These are phyloP conservation scores for Neurospora sp. DNA, from an alignment of 495 filamentous ascomycete species.

Conservation along the genomic window DNA sequence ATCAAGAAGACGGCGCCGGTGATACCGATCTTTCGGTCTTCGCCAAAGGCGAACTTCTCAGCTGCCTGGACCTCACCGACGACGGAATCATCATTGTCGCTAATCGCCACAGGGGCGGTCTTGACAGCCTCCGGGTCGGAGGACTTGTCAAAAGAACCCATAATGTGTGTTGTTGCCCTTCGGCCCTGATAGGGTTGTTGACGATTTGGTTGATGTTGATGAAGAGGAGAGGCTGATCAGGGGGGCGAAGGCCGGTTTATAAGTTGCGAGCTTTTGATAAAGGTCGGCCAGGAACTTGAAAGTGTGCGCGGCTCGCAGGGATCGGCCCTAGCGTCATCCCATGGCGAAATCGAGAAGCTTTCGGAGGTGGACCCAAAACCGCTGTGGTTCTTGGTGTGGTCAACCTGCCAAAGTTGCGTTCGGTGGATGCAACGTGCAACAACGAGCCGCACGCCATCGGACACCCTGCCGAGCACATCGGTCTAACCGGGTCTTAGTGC, in stretches of 20 bases:
- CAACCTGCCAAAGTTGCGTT: neutral
- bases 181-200: neutral
- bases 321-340: neutral
- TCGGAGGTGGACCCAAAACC: neutral
- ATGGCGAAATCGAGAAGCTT: neutral
- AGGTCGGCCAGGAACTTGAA: neutral
- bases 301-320: neutral
- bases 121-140: constrained; percentile 2
- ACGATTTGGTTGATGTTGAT: neutral
- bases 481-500: neutral
- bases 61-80: constrained; percentile 18
- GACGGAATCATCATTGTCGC: constrained; percentile 2
- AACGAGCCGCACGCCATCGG: neutral
- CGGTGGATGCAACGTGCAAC: neutral
- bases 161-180: constrained; percentile 1
- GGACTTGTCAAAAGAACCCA: constrained; percentile 11
- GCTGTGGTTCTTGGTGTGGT: neutral
- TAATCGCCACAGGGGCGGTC: neutral
- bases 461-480: neutral
- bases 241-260: constrained; percentile 2
- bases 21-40: constrained; percentile 40
- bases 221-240: neutral
- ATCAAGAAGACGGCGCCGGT: constrained; percentile 44
- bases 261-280: neutral
- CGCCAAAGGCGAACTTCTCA: constrained; percentile 37